Percentiles rank a stretch among this genome's conserved stretches.
phyloP scores from a whole-genome alignment of 2,329 filamentous ascomycete genomes.

The Neophaeococcomyces mojaviensis region DNA sequence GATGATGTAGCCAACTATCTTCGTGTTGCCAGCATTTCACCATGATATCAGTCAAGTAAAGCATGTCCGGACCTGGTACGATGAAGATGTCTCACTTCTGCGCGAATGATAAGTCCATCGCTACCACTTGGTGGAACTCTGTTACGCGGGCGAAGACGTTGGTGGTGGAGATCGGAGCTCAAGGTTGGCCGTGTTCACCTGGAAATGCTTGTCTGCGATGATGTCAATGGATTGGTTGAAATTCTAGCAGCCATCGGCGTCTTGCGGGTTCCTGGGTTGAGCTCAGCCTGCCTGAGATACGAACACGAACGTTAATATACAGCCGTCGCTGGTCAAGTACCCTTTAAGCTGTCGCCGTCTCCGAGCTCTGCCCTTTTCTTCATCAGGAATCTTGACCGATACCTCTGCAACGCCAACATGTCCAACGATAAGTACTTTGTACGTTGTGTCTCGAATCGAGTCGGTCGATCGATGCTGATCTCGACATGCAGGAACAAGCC shows the following conservation, averaged over 20 bases:
- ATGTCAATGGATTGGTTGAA: constrained; percentile 2
- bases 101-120: background rate
- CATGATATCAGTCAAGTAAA: too few species aligned
- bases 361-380: too few species aligned
- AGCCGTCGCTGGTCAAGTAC: too few species aligned
- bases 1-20: too few species aligned
- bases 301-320: too few species aligned
- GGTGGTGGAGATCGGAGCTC: constrained; percentile 5
- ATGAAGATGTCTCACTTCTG: constrained; percentile 2
- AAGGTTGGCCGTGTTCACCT: background rate
- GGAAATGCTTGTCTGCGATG: background rate
- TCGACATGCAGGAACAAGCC: constrained; percentile 42
- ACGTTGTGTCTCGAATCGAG: background rate
- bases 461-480: background rate
- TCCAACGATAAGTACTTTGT: background rate
- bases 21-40: too few species aligned
- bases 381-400: too few species aligned
- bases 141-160: constrained; percentile 3
- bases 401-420: too few species aligned
- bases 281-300: too few species aligned
- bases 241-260: background rate
- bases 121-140: constrained; percentile 4
- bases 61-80: too few species aligned
- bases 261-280: too few species aligned
- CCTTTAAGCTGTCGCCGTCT: too few species aligned